A percentile compares a stretch with the other conserved stretches of the same genome.
phyloP scores from a whole-genome alignment of 192 early-diverging fungal species.

The Powellomyces hirtus region DNA sequence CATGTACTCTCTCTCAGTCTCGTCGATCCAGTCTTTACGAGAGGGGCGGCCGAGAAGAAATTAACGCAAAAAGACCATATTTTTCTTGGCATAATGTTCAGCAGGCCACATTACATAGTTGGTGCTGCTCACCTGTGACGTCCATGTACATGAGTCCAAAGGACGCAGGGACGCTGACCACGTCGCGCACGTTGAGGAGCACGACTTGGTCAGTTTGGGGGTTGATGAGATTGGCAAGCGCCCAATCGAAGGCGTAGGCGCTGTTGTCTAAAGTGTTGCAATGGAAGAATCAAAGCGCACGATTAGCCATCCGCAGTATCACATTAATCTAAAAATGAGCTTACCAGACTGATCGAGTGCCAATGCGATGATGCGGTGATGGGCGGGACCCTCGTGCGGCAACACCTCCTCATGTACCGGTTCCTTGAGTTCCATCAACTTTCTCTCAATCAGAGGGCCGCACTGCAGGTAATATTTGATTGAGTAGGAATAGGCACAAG shows the following conservation, averaged over 20 bases:
- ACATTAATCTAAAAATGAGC: too few species aligned
- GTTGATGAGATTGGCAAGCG: constrained; percentile 31
- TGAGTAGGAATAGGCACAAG: too few species aligned
- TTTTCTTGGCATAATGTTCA: neutral
- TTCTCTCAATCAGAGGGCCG: too few species aligned
- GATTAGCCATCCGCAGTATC: too few species aligned
- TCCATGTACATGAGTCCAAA: constrained; percentile 23
- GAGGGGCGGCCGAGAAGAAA: too few species aligned
- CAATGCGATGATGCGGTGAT: constrained; percentile 21
- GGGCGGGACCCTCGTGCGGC: neutral
- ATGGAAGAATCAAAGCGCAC: too few species aligned
- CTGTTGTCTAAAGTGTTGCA: constrained; percentile 12
- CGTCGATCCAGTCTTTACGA: constrained; percentile 23
- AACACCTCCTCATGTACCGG: constrained; percentile 31
- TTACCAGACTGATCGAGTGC: constrained; percentile 28
- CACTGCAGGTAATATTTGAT: too few species aligned
- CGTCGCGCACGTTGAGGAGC: constrained; percentile 36
- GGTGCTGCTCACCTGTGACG: too few species aligned
- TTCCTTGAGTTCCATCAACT: too few species aligned
- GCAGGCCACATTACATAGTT: too few species aligned
- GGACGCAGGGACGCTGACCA: constrained; percentile 24
- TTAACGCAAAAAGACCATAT: neutral
- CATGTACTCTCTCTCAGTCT: constrained; percentile 18
- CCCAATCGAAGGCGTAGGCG: constrained; percentile 35
- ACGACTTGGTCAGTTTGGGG: constrained; percentile 36